Evolutionary conservation across 805 yeast species (phyloP), one percentile per base, ranked within the genome.

Genomic region (Lipomyces yamanashiensis): DNA sequence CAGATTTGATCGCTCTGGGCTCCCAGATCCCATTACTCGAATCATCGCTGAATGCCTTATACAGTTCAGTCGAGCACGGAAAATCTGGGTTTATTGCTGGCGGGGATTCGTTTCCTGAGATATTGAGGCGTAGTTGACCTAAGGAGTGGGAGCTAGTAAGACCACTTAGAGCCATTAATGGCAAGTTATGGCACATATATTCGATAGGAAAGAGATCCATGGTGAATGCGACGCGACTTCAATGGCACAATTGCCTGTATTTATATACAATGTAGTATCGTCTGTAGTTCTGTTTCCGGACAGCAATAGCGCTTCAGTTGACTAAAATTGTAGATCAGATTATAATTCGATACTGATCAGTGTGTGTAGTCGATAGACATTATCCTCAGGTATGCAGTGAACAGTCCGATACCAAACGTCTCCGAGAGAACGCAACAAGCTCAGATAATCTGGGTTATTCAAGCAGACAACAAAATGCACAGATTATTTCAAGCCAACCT

Each of bases 131-230:
- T 10, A 45, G 54, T 10, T 19, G 50, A 12, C 36, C 45, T 12
- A 37, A 49, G 10, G 8, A 36, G n/a, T 44, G 41, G 4, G 58
- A n/a, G 7, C 54, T 44, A 8, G 59, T 55, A 39, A 66, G 63
- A 9, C 69, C 69, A 17, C 68, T 58, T 21, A 66, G 33, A n/a
- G 59, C 51, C 68, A 66, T 64, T 40, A 66, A 48, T 41, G 69
- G 69, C 39, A 60, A 40, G 45, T 57, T 64, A 34, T 66, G 69
- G 54, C 58, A 59, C 47, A 64, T 47, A 54, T 58, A 66, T 44
- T 66, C 69, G 17, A 44, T 12, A n/a, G 69, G 68, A 50, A 65
- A 66, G 10, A 55, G 56, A 36, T 66, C 69, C 69, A 66, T 66
- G 23, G 4, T 21, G 59, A 8, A 33, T 5, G n/a, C 1, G 44